Evolutionary conservation across 495 filamentous ascomycete species (phyloP).

Genomic region (Clohesyomyces aquaticus): DNA sequence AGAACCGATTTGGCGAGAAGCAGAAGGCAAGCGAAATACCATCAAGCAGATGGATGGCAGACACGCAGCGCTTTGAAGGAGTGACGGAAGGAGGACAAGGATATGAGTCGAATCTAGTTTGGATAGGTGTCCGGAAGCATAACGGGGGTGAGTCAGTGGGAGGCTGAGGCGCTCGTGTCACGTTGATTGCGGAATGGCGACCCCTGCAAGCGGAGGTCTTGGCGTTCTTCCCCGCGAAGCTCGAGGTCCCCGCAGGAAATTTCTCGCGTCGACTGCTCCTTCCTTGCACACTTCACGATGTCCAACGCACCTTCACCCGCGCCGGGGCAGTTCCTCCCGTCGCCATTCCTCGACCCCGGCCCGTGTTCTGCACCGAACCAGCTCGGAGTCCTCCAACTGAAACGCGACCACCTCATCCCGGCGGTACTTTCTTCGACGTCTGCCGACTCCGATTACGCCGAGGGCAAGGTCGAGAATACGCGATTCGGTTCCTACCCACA

Average conservation of each 20-base stretch:
- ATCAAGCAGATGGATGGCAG: slow-evolving; percentile 25
- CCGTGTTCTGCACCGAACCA: slow-evolving; percentile 56
- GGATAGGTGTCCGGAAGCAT: slow-evolving; percentile 10
- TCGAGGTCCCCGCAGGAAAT: slow-evolving; percentile 32
- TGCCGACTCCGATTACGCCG: slow-evolving; percentile 45
- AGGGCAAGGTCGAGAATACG: slow-evolving; percentile 86
- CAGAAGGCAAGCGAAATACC: slow-evolving; percentile 23
- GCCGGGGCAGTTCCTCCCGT: too few species aligned
- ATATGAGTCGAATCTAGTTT: neutral
- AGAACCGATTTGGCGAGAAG: slow-evolving; percentile 6
- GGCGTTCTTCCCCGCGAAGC: slow-evolving; percentile 11
- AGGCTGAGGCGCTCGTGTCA: slow-evolving; percentile 15
- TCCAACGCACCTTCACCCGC: neutral
- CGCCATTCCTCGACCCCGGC: slow-evolving; percentile 74
- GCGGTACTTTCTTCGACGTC: slow-evolving; percentile 61
- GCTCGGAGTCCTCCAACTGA: slow-evolving; percentile 80
- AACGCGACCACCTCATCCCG: slow-evolving; percentile 78
- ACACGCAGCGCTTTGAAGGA: slow-evolving; percentile 15
- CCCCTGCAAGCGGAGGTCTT: slow-evolving; percentile 30
- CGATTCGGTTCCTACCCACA: slow-evolving; percentile 96
- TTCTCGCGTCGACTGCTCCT: too few species aligned
- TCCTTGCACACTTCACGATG: neutral
- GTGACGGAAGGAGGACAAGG: slow-evolving; percentile 24
- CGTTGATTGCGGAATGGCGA: slow-evolving; percentile 3
- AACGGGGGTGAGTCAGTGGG: slow-evolving; percentile 22